These are phyloP conservation scores for Dothistroma septosporum DNA, from an alignment of 2,329 filamentous ascomycete genomes.

Conservation along the genomic window DNA sequence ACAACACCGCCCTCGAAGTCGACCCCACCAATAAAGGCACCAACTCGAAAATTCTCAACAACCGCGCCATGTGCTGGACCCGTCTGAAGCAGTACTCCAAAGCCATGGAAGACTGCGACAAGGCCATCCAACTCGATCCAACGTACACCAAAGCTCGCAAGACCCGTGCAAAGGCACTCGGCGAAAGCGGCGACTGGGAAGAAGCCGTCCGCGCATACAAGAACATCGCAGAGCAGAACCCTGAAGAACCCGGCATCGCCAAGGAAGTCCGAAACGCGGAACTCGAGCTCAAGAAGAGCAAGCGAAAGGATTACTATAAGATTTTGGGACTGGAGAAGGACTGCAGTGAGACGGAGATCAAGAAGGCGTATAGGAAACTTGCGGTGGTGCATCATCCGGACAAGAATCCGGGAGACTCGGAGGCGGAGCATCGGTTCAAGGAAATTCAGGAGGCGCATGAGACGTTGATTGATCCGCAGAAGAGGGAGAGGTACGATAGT, in stretches of 20 bases:
- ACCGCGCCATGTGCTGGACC: slow-evolving; percentile 79
- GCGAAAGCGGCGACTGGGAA: slow-evolving; percentile 84
- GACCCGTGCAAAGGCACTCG: slow-evolving; percentile 86
- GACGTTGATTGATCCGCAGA: slow-evolving; percentile 89
- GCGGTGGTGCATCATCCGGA: slow-evolving; percentile 94
- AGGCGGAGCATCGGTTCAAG: slow-evolving; percentile 90
- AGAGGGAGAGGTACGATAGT: slow-evolving; percentile 84
- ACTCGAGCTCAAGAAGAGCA: slow-evolving; percentile 93
- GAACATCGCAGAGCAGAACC: slow-evolving; percentile 74
- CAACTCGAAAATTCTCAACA: slow-evolving; percentile 92
- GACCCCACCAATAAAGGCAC: slow-evolving; percentile 86
- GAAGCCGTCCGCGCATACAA: slow-evolving; percentile 88
- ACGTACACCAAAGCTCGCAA: slow-evolving; percentile 86
- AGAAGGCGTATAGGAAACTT: slow-evolving; percentile 93
- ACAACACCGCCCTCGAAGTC: slow-evolving; percentile 75
- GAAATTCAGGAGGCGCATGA: slow-evolving; percentile 97
- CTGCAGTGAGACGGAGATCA: slow-evolving; percentile 78
- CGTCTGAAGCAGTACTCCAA: slow-evolving; percentile 78
- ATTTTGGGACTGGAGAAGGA: slow-evolving; percentile 86
- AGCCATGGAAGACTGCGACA: slow-evolving; percentile 81
- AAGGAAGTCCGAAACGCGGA: slow-evolving; percentile 88
- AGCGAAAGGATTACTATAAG: slow-evolving; percentile 98
- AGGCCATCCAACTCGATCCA: slow-evolving; percentile 76
- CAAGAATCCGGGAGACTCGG: slow-evolving; percentile 86
- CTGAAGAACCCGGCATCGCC: slow-evolving; percentile 71